These are phyloP conservation scores for Akebia trifoliata DNA, from an alignment of 164 flowering plant genomes.

Conservation along the genomic window DNA sequence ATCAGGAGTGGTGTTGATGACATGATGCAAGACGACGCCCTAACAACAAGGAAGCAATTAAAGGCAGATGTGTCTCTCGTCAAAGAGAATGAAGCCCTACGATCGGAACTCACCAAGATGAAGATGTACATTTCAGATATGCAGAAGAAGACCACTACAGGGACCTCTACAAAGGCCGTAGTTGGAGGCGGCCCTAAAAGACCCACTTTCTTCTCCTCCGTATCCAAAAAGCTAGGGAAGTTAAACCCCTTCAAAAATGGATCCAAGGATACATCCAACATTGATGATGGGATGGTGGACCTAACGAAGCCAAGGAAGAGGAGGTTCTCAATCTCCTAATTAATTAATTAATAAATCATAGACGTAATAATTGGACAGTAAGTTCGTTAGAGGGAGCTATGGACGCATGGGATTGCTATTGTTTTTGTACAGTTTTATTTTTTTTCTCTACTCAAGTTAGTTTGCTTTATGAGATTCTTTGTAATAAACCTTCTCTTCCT, in stretches of 20 bases:
- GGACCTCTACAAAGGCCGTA: conserved; percentile 13
- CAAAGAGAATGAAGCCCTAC: conserved; percentile 69
- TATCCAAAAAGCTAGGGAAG: conserved; percentile 84
- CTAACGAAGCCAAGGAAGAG: conserved; percentile 80
- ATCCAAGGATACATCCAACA: conserved; percentile 72
- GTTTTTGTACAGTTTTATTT: no score
- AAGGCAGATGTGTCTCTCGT: conserved; percentile 57
- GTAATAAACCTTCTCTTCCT: no score
- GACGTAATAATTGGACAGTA: neutral
- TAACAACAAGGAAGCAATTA: conserved; percentile 48
- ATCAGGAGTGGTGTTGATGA: conserved; percentile 58
- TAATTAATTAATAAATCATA: neutral
- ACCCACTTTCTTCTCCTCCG: conserved; percentile 62
- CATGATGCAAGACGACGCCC: conserved; percentile 29
- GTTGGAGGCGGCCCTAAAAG: conserved; percentile 18
- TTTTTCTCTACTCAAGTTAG: no score
- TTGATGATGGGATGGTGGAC: conserved; percentile 48
- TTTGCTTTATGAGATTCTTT: no score
- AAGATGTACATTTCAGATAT: conserved; percentile 64
- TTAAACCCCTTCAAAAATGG: conserved; percentile 83
- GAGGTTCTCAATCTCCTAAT: conserved; percentile 82
- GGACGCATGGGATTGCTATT: no score
- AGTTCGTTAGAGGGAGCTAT: no score
- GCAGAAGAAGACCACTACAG: conserved; percentile 30
- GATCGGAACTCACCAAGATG: conserved; percentile 77